Evolutionary conservation across 257 asterid genomes (phyloP), one percentile per base, ranked within the genome.

Genomic region (Nicotiana benthamiana): DNA sequence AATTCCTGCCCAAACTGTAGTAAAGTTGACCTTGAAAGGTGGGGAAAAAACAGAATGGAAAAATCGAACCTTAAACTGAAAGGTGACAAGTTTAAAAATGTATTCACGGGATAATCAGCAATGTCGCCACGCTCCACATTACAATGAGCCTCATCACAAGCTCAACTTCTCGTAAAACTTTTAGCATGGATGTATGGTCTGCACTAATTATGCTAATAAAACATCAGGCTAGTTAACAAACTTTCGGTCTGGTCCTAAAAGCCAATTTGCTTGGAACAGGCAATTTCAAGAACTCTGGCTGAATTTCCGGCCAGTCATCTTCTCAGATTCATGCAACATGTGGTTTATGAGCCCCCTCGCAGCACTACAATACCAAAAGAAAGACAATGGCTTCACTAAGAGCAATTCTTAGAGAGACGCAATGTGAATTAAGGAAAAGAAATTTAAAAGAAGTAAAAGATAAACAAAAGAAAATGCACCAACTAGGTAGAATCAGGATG

Each of bases 311-410:
- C 98, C 97, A 5, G 92, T 83, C 54, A 90, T 82, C 84, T 83
- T 85, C 89, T 92, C 99, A 3, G 95, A 87, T 89, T 95, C 98
- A 67, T 89, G 84, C 9, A 93, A 86, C 92, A 95, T 95, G 91
- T 95, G 99, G 79, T 95, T 95, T 88, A 92, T 91, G 81, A 95
- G 87, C 59, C 99, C 99, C 80, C 99, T 88, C 0, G 98, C 98
- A 1, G 99, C 99, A 85, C 97, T 94, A 92, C 86, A 81, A 68
- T 84, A 22, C 43, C 80, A 80, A 48, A 40, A 81, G 62, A 32
- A 40, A 40, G 54, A 20, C 77, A 43, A 40, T 12, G 57, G 13
- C 60, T 2, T 72, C 77, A 72, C 36, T 43, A 72, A 72, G 24
- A 72, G 15, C 56, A 70, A 1, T 43, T 13, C 24, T 70, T 13